Conservation (phyloP, 768 basidiomycete genomes). For the Lactarius sp. region DNA sequence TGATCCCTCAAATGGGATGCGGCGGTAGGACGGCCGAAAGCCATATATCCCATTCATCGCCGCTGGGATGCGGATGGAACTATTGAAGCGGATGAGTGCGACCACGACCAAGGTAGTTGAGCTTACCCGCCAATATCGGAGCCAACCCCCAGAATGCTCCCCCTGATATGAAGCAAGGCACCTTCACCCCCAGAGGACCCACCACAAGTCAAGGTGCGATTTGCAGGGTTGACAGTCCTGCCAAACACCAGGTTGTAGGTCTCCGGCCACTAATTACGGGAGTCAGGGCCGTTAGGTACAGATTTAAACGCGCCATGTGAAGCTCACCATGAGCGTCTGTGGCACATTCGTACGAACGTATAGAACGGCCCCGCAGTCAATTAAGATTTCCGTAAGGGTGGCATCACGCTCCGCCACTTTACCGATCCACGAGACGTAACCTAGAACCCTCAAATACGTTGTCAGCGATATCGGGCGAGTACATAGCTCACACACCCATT, state of each 20-base stretch:
- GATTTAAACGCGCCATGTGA: background rate
- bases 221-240: conserved; percentile 70
- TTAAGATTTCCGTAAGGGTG: conserved; percentile 48
- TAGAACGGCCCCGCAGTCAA: conserved; percentile 52
- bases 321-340: conserved; percentile 47
- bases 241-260: conserved; percentile 78
- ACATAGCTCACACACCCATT: conserved; percentile 40
- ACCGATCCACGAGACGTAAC: conserved; percentile 54
- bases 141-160: conserved; percentile 57
- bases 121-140: conserved; percentile 75
- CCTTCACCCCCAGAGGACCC: conserved; percentile 88
- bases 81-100: conserved; percentile 28
- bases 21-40: conserved; percentile 61
- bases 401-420: conserved; percentile 43
- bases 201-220: conserved; percentile 64
- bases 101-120: conserved; percentile 7
- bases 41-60: conserved; percentile 67
- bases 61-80: conserved; percentile 68
- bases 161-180: conserved; percentile 58
- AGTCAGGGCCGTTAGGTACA: background rate
- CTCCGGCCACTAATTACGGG: conserved; percentile 57
- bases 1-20: conserved; percentile 66
- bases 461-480: background rate
- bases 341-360: conserved; percentile 55
- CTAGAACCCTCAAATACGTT: conserved; percentile 29